Evolutionary conservation across 805 yeast genomes (phyloP), one percentile per base, ranked within the genome.

Genomic region (Maudiozyma barnettii): DNA sequence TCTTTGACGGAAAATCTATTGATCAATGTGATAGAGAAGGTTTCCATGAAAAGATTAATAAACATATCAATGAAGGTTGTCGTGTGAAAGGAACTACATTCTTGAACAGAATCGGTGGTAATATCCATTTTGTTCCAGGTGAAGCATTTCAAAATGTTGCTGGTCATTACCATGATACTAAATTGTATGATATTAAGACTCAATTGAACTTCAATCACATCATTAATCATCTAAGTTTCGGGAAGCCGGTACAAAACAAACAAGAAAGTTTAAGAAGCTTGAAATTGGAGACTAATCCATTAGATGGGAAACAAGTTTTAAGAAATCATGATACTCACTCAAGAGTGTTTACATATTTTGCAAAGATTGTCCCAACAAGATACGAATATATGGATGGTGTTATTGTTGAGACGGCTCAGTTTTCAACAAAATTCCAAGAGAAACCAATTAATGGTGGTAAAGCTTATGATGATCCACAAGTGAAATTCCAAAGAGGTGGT

Each of bases 41-140:
- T 8, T 89, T 84, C 63, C 93, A 86, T 31, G 61, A 70, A 16
- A 71, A 68, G 37, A 64, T 90, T 45, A 73, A 70, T 43, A 74
- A 72, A 19, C 74, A 82, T 57, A 68, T 85, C 46, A 61, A 72
- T 47, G 96, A 91, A 67, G 99, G 99, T 21, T 93, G 99, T 67
- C 75, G 95, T 54, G 72, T 93, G 39, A 75, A 76, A 52, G 99
- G 99, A 35, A 71, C 76, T 20, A 82, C 95, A 5, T 71, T 78
- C 55, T 78, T 93, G 59, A 86, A 86, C 65, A 79, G 95, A 67
- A 84, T 93, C 40, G 81, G 84, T 18, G 99, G 99, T 45, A 84
- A 87, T 59, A 69, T 93, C 53, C 98, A 93, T 69, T 89, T 93
- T 73, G 96, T 97, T 1, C 98, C 99, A 4, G 99, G 99, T 36